These are phyloP conservation scores for Cokeromyces recurvatus DNA, from an alignment of 371 early-diverging fungal species.

Conservation along the genomic window DNA sequence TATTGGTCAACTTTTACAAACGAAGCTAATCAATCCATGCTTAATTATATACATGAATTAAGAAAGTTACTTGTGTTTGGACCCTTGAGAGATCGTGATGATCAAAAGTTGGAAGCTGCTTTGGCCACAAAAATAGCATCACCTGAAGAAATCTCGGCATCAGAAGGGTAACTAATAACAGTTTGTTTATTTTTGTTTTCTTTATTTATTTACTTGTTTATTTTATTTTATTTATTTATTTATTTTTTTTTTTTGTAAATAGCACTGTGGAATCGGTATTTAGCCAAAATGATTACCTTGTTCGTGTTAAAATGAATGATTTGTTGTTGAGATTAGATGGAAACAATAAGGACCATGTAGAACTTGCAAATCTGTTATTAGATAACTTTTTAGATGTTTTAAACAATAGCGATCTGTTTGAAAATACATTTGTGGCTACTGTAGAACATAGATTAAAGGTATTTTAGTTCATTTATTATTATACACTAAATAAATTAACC, in stretches of 20 bases:
- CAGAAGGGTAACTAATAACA: conserved; percentile 27
- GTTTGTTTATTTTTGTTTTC: not conserved
- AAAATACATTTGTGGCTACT: conserved; percentile 34
- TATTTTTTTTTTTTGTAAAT: too few relatives aligned
- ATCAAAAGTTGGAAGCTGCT: conserved; percentile 51
- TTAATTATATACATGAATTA: conserved; percentile 35
- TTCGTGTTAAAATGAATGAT: conserved; percentile 52
- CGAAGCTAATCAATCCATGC: conserved; percentile 30
- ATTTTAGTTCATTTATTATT: not conserved
- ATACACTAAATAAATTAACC: too few relatives aligned
- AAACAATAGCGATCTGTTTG: conserved; percentile 15
- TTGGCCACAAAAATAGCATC: conserved; percentile 38
- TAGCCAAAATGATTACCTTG: conserved; percentile 50
- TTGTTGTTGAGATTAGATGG: conserved; percentile 42
- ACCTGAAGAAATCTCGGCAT: conserved; percentile 18
- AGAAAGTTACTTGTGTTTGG: conserved; percentile 46
- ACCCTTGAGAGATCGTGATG: conserved; percentile 50
- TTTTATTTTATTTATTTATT: too few relatives aligned
- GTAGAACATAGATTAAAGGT: conserved; percentile 50
- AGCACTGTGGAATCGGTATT: conserved; percentile 33
- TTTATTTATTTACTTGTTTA: too few relatives aligned
- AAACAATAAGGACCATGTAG: conserved; percentile 17
- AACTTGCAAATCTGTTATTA: conserved; percentile 33
- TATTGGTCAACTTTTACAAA: conserved; percentile 31
- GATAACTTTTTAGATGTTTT: conserved; percentile 22